Evolutionary conservation across 106 monocot species (phyloP).

Genomic region (Phalaenopsis aphrodite): DNA sequence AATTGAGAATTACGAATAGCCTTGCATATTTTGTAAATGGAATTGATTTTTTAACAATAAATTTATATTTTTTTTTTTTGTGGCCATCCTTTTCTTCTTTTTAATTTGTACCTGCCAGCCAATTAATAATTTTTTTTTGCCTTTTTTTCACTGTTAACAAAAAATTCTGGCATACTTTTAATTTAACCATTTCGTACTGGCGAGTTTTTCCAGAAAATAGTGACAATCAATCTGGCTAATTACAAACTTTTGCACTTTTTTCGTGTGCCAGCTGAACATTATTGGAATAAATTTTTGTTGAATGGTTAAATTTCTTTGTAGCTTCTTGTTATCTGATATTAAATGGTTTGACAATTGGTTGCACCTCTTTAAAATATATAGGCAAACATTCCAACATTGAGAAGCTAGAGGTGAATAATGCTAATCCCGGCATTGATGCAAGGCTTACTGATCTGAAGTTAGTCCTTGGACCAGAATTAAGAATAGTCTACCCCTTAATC

Average conservation of each 20-base stretch:
- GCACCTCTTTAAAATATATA: constrained; percentile 12
- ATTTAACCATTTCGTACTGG: neutral
- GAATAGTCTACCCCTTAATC: constrained; percentile 93
- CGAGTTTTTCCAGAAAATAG: neutral
- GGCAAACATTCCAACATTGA: constrained; percentile 50
- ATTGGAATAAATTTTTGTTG: neutral
- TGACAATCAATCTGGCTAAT: neutral
- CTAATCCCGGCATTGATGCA: constrained; percentile 53
- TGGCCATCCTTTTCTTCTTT: neutral
- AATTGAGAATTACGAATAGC: neutral
- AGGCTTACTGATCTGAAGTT: constrained; percentile 75
- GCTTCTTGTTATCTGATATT: neutral
- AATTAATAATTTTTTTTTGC: neutral
- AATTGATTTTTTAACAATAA: neutral
- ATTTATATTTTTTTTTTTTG: neutral
- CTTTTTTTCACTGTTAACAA: neutral
- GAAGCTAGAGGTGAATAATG: constrained; percentile 41
- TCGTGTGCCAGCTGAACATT: neutral
- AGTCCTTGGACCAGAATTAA: constrained; percentile 84
- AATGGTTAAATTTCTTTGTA: constrained; percentile 1
- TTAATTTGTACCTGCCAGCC: neutral
- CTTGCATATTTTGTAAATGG: too few species aligned
- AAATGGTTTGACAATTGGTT: neutral
- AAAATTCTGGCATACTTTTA: neutral
- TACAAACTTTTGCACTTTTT: neutral